These are phyloP conservation scores for Penicillium sp. DNA, from an alignment of 2,329 filamentous ascomycete species.

Conservation along the genomic window DNA sequence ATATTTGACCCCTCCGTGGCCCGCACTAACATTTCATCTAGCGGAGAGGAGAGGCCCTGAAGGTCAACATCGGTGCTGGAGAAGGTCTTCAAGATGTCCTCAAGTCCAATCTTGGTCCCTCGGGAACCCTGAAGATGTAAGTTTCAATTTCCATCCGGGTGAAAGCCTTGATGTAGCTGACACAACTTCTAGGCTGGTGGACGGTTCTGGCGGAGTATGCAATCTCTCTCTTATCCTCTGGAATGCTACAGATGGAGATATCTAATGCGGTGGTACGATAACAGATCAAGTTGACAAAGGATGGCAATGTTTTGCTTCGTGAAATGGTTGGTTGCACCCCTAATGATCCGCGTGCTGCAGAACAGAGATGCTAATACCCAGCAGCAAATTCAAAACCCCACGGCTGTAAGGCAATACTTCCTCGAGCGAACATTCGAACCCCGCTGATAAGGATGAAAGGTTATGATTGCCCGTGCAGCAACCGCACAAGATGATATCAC, in stretches of 20 bases:
- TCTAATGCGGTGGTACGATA: conserved; percentile 27
- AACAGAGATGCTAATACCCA: conserved; percentile 31
- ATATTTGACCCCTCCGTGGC: conserved; percentile 29
- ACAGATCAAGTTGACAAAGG: conserved; percentile 97
- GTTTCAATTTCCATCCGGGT: conserved; percentile 17
- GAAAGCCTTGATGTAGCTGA: conserved; percentile 19
- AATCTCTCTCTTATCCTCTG: conserved; percentile 12
- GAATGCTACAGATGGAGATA: conserved; percentile 3
- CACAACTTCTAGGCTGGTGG: conserved; percentile 55
- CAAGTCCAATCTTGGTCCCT: conserved; percentile 91
- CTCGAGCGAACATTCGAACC: conserved; percentile 1
- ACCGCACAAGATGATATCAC: conserved; percentile 98
- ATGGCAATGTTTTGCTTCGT: conserved; percentile 81
- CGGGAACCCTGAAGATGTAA: conserved; percentile 95
- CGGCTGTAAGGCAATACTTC: conserved; percentile 63
- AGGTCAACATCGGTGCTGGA: conserved; percentile 94
- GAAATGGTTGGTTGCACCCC: conserved; percentile 56
- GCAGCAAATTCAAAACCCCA: conserved; percentile 95
- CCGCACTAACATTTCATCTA: conserved; percentile 53
- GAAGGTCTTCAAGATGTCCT: conserved; percentile 93
- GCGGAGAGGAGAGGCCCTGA: conserved; percentile 94
- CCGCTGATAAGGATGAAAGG: conserved; percentile 38
- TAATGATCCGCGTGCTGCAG: background rate
- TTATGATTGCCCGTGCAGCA: conserved; percentile 76
- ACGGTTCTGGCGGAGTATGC: conserved; percentile 61